phyloP scores from a whole-genome alignment of 208 protist species.

The Tritrichomonas foetus region DNA sequence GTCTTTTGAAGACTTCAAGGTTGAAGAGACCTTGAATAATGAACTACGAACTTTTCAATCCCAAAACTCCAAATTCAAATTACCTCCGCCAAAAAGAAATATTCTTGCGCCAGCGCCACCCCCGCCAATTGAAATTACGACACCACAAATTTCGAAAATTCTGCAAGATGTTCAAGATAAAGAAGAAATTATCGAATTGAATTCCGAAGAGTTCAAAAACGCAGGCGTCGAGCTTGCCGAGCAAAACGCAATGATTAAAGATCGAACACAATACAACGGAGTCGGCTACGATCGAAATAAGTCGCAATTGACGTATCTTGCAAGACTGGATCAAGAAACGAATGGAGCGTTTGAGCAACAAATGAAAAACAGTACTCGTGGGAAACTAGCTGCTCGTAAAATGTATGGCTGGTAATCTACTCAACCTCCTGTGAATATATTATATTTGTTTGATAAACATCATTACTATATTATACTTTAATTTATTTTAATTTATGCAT shows the following conservation, averaged over 20 bases:
- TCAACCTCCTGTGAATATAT: too few relatives aligned
- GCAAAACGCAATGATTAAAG: not conserved
- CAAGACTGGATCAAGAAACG: not conserved
- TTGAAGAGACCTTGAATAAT: too few relatives aligned
- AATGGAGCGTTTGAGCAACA: not conserved
- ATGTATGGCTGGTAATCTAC: constrained; percentile 39
- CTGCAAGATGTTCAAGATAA: too few relatives aligned
- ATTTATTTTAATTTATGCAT: too few relatives aligned
- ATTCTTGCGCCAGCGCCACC: too few relatives aligned
- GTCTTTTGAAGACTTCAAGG: too few relatives aligned
- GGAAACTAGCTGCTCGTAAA: not conserved
- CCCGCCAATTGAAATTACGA: too few relatives aligned
- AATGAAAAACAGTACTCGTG: not conserved
- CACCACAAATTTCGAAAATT: not conserved
- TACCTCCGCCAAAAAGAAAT: too few relatives aligned
- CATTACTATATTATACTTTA: too few relatives aligned
- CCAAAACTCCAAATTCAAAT: too few relatives aligned
- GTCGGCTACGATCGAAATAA: not conserved
- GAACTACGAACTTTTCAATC: too few relatives aligned
- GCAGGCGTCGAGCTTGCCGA: not conserved
- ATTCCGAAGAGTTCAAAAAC: not conserved
- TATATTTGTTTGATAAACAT: too few relatives aligned
- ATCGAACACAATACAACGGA: not conserved
- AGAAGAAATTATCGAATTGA: not conserved
- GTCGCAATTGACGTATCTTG: constrained; percentile 7